phyloP scores from a whole-genome alignment of 768 basidiomycete genomes.

The Russula vinacea region DNA sequence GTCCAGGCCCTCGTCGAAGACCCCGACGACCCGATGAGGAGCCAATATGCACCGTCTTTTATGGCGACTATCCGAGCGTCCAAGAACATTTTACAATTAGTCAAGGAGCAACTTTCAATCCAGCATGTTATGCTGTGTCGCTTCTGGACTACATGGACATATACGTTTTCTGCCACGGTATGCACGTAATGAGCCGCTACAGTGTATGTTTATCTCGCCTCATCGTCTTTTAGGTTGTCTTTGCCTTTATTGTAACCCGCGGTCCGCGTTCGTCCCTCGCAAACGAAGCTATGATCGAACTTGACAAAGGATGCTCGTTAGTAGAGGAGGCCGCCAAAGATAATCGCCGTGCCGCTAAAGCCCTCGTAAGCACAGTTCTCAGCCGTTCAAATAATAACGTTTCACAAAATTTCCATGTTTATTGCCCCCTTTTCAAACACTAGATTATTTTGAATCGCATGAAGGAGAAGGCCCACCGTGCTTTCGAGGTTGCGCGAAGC shows the following conservation, averaged over 20 bases:
- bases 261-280: constrained; percentile 69
- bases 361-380: constrained; percentile 46
- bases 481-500: constrained; percentile 46
- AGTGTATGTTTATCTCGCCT: constrained; percentile 20
- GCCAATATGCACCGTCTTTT: constrained; percentile 51
- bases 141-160: constrained; percentile 59
- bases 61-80: constrained; percentile 51
- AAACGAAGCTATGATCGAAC: constrained; percentile 60
- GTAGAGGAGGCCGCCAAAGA: constrained; percentile 58
- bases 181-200: constrained; percentile 43
- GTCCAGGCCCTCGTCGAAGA: constrained; percentile 52
- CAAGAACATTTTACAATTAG: constrained; percentile 44
- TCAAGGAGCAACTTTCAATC: constrained; percentile 42
- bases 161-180: constrained; percentile 54
- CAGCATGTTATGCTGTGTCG: constrained; percentile 48
- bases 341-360: constrained; percentile 62
- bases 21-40: constrained; percentile 47
- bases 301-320: constrained; percentile 64
- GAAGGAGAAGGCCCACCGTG: constrained; percentile 62
- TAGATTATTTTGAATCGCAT: constrained; percentile 61
- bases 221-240: constrained; percentile 53
- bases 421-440: background rate
- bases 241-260: constrained; percentile 75
- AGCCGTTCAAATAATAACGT: background rate
- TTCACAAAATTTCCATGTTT: background rate